These are phyloP conservation scores for Scorias spongiosa DNA, from an alignment of 2,329 filamentous ascomycete species.

Conservation along the genomic window DNA sequence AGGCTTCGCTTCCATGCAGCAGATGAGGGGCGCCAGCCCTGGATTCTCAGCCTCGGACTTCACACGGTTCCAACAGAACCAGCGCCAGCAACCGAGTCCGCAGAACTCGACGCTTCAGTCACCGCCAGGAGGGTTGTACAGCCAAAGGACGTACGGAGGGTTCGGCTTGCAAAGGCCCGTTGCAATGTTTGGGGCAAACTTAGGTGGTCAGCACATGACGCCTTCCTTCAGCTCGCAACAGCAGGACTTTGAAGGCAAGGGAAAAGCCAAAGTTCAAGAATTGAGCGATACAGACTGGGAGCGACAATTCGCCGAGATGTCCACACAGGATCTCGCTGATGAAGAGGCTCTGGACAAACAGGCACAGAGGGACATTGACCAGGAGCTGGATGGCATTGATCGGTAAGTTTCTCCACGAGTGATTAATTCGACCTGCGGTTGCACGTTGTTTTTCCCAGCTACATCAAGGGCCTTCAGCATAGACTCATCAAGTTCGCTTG, in stretches of 20 bases:
- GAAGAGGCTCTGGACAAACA: slow-evolving; percentile 39
- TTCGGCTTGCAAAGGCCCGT: slow-evolving; percentile 32
- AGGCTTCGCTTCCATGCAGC: slow-evolving; percentile 11
- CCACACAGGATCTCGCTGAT: slow-evolving; percentile 45
- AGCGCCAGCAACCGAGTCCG: slow-evolving; percentile 10
- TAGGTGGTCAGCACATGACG: slow-evolving; percentile 28
- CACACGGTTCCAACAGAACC: slow-evolving; percentile 66
- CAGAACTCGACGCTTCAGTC: slow-evolving; percentile 41
- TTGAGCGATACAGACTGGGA: slow-evolving; percentile 91
- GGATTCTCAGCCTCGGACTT: slow-evolving; percentile 72
- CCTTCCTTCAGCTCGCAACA: slow-evolving; percentile 25
- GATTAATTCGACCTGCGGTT: slow-evolving; percentile 7
- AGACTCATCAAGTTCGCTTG: background rate
- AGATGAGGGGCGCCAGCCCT: slow-evolving; percentile 15
- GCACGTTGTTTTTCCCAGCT: too few species aligned
- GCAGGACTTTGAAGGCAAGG: slow-evolving; percentile 54
- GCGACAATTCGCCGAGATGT: slow-evolving; percentile 84
- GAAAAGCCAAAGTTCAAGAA: slow-evolving; percentile 70
- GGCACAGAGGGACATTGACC: slow-evolving; percentile 63
- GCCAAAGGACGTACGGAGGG: slow-evolving; percentile 33
- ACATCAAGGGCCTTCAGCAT: too few species aligned
- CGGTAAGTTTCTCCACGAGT: slow-evolving; percentile 43
- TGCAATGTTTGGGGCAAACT: slow-evolving; percentile 30
- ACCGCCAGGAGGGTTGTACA: slow-evolving; percentile 23
- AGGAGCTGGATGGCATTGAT: slow-evolving; percentile 80